Percentiles rank a stretch among this genome's conserved stretches.
Evolutionary conservation across 225 moss, liverwort and hornwort genomes (phyloP).

Genomic region (Marchantia polymorpha): DNA sequence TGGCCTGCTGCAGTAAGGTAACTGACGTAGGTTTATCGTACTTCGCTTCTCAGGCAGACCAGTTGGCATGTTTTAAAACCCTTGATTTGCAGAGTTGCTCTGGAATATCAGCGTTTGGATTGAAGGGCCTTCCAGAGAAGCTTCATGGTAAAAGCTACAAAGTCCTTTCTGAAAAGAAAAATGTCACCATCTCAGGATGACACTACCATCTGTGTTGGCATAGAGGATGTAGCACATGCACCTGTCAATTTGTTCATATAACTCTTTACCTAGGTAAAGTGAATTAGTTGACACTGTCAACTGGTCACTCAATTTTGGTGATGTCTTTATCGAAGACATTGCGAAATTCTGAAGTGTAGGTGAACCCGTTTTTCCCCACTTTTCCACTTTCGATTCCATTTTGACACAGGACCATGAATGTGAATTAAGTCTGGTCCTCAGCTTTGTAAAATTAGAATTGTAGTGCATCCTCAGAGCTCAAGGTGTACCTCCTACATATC

Average conservation of each 20-base stretch:
- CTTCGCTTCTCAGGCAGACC: not conserved
- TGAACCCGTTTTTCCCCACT: not conserved
- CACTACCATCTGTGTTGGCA: conserved; percentile 3
- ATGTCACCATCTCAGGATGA: conserved; percentile 9
- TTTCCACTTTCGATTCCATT: not conserved
- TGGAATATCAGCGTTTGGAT: conserved; percentile 21
- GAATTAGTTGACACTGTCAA: not conserved
- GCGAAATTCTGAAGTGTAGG: not conserved
- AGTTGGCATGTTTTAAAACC: conserved; percentile 20
- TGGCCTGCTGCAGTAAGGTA: conserved; percentile 27
- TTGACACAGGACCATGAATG: not conserved
- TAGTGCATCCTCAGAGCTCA: not conserved
- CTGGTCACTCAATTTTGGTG: conserved; percentile 20
- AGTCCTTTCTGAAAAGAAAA: conserved; percentile 19
- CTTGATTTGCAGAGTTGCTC: conserved; percentile 40
- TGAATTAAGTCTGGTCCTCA: not conserved
- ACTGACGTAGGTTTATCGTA: conserved; percentile 26
- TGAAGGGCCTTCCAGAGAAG: conserved; percentile 4
- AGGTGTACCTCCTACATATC: conserved; percentile 1
- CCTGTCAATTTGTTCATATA: not conserved
- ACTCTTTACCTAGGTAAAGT: not conserved
- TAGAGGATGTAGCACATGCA: not conserved
- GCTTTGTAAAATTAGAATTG: not conserved
- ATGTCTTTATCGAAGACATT: not conserved
- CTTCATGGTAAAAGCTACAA: conserved; percentile 13